These are phyloP conservation scores for Apiotrichum domesticum DNA, from an alignment of 1,284 basidiomycete species.

Conservation along the genomic window DNA sequence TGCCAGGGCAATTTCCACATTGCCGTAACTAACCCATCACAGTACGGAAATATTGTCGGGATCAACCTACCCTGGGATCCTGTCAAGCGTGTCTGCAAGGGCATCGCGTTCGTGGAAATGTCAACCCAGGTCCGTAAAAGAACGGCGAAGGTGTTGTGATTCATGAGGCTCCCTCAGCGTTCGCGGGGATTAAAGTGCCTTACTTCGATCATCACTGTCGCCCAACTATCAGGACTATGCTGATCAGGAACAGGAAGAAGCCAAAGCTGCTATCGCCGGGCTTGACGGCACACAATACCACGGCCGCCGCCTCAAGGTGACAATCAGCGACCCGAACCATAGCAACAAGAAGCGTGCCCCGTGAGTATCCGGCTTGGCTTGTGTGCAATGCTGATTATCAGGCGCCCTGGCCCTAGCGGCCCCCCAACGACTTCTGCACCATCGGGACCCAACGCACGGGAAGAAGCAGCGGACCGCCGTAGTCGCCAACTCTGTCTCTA, in stretches of 20 bases:
- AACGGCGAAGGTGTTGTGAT: no score
- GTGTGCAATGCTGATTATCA: no score
- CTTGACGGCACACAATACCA: constrained; percentile 74
- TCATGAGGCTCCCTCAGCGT: no score
- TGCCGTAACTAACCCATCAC: constrained; percentile 8
- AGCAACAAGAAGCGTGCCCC: constrained; percentile 23
- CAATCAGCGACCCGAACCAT: constrained; percentile 33
- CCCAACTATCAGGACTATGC: neutral
- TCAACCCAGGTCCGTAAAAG: constrained; percentile 59
- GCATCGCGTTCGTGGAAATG: constrained; percentile 92
- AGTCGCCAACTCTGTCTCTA: constrained; percentile 61
- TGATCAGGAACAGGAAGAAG: constrained; percentile 55
- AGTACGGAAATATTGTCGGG: constrained; percentile 77
- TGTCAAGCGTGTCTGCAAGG: constrained; percentile 61
- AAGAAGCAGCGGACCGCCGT: constrained; percentile 51
- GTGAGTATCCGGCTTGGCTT: neutral
- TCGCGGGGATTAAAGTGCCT: no score
- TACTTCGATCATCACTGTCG: no score
- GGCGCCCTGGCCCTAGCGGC: no score
- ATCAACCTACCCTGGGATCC: constrained; percentile 70
- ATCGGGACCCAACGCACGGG: no score
- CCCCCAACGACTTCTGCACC: no score
- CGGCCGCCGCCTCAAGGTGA: constrained; percentile 33
- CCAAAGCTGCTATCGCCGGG: constrained; percentile 58
- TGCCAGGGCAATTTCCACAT: neutral